phyloP scores from a whole-genome alignment of 2,329 filamentous ascomycete genomes.

The Ambrosiella xylebori region DNA sequence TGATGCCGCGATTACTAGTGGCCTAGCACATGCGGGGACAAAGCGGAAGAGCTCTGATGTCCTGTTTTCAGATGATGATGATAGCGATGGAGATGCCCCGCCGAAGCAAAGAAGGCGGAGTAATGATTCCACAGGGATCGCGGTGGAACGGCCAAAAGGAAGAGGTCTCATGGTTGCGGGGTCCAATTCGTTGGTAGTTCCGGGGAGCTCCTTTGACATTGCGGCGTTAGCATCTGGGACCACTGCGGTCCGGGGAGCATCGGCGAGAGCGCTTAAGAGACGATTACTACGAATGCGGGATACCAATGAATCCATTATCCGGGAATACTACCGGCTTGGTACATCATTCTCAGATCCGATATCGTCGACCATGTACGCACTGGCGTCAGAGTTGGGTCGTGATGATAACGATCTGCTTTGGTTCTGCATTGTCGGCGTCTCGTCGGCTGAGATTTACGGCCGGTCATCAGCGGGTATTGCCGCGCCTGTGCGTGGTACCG shows the following conservation, averaged over 20 bases:
- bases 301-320: constrained; percentile 60
- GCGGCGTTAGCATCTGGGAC: neutral
- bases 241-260: constrained; percentile 20
- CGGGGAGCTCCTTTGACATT: neutral
- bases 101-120: constrained; percentile 69
- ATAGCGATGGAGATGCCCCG: constrained; percentile 45
- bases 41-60: constrained; percentile 69
- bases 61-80: constrained; percentile 53
- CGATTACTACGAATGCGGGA: constrained; percentile 57
- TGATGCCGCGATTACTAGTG: constrained; percentile 19
- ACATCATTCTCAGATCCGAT: constrained; percentile 90
- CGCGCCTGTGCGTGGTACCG: constrained; percentile 37
- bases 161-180: constrained; percentile 42
- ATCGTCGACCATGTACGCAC: constrained; percentile 81
- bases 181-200: constrained; percentile 21
- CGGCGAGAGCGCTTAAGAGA: constrained; percentile 53
- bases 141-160: constrained; percentile 36
- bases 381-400: constrained; percentile 84
- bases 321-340: constrained; percentile 71
- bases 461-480: constrained; percentile 68
- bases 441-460: constrained; percentile 83
- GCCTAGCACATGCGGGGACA: constrained; percentile 31
- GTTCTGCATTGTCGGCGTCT: constrained; percentile 86
- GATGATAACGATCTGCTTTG: constrained; percentile 95
- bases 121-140: constrained; percentile 62